These are phyloP conservation scores for Lecanosticta acicola DNA, from an alignment of 2,329 filamentous ascomycete species.

Conservation along the genomic window DNA sequence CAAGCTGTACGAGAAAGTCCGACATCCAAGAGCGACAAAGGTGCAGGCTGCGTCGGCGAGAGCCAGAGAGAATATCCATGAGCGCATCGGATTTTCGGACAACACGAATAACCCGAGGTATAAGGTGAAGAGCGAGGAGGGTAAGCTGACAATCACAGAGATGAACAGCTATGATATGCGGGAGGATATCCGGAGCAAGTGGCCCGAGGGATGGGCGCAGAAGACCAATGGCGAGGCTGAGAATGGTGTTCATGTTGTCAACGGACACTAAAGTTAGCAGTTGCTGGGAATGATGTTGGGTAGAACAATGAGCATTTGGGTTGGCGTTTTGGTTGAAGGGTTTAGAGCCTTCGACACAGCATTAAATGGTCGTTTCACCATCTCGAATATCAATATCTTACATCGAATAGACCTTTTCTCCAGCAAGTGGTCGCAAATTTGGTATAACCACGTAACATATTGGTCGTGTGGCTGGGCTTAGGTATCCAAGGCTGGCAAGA, in stretches of 20 bases:
- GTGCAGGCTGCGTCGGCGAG: constrained; percentile 34
- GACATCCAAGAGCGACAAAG: constrained; percentile 35
- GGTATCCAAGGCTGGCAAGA: constrained; percentile 7
- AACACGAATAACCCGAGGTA: constrained; percentile 55
- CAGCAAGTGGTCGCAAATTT: too few relatives aligned
- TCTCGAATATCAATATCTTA: not conserved
- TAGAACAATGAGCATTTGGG: not conserved
- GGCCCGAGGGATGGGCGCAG: constrained; percentile 14
- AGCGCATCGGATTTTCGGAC: constrained; percentile 52
- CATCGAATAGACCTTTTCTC: not conserved
- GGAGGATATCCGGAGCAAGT: constrained; percentile 21
- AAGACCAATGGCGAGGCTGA: constrained; percentile 1
- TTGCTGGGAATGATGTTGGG: not conserved
- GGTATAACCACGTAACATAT: too few relatives aligned
- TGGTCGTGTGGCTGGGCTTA: not conserved
- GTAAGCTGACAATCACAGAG: constrained; percentile 62
- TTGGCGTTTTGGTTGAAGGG: not conserved
- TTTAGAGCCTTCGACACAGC: not conserved
- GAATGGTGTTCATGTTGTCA: constrained; percentile 1
- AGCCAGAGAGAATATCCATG: constrained; percentile 37
- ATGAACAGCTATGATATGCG: constrained; percentile 55
- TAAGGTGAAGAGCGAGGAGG: constrained; percentile 56
- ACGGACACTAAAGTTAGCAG: not conserved
- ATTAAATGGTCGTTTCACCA: not conserved
- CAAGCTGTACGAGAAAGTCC: constrained; percentile 33